Evolutionary conservation across 1,284 basidiomycete species (phyloP).

Genomic region (Exobasidium rhododendri): DNA sequence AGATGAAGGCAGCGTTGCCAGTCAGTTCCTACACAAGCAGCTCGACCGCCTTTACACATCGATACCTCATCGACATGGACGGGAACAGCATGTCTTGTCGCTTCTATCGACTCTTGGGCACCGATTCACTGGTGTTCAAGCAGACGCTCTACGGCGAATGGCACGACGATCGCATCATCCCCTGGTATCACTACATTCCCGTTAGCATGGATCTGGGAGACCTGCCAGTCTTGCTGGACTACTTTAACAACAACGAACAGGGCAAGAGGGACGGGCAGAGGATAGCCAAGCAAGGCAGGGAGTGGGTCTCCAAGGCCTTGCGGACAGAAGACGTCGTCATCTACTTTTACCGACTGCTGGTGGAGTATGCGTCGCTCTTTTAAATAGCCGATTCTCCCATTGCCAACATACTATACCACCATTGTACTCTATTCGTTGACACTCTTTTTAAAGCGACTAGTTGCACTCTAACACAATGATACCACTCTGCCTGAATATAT

Average conservation of each 20-base stretch:
- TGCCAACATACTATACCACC: no score
- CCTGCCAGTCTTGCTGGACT: background rate
- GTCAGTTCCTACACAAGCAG: background rate
- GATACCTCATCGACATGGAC: background rate
- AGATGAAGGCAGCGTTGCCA: background rate
- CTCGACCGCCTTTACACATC: background rate
- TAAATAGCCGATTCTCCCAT: no score
- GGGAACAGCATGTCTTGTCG: background rate
- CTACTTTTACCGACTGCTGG: background rate
- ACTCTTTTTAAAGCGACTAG: no score
- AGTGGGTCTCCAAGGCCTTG: background rate
- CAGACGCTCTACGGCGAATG: background rate
- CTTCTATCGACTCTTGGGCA: background rate
- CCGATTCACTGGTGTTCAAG: background rate
- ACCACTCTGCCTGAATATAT: no score
- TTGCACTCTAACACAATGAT: no score
- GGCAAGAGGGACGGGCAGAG: background rate
- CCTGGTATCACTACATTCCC: background rate
- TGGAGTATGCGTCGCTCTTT: no score
- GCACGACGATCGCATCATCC: slow-evolving; percentile 1
- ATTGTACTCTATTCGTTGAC: no score
- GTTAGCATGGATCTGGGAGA: background rate
- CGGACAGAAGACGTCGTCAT: background rate
- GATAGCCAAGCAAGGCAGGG: background rate
- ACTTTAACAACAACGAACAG: background rate